Evolutionary conservation across 805 yeast species (phyloP), one percentile per base, ranked within the genome.

Genomic region (Spathaspora boniae): DNA sequence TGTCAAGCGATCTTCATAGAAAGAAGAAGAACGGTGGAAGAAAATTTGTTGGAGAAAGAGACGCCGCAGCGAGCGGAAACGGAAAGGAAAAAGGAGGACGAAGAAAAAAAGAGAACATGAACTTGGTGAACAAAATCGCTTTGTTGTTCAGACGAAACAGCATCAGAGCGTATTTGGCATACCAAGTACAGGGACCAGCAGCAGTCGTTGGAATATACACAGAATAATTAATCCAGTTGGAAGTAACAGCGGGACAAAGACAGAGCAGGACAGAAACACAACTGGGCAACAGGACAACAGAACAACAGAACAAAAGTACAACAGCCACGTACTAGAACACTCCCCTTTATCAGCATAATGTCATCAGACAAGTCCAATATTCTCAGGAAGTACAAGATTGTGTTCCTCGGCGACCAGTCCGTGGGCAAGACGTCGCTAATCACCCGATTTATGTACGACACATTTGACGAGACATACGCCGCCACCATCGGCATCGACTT

Each of bases 401-500:
- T 91, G 23, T 93, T 91, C 58, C 71, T 91, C 24, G 98, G 98
- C n/a, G 98, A 91, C 59, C 95, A 87, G 60, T 86, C 93, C 53
- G 84, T 91, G 26, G 98, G 98, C 27, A 91, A 91, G 58, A 91
- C 98, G 4, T 91, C 98, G 2, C 73, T 91, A 42, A 86, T 91
- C 47, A 89, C 98, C n/a, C 72, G 98, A 46, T 91, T 93, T 66
- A 91, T 91, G 98, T 91, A 91, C 58, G 98, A 93, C 57, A 84
- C 96, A 14, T 91, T 91, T 59, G 97, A 91, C 59, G 91, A 93
- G 25, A 95, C 89, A 56, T 93, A 93, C 56, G 87, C 87, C 0
- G 98, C 98, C 12, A 91, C 98, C 0, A 88, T 93, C 36, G 98
- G 98, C 17, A 93, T 93, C 43, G 98, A 93, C 58, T 93, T 93